A percentile compares a stretch with the other conserved stretches of the same genome.
Conservation (phyloP, 2,329 filamentous ascomycete species). For the Monosporascus ibericus region DNA sequence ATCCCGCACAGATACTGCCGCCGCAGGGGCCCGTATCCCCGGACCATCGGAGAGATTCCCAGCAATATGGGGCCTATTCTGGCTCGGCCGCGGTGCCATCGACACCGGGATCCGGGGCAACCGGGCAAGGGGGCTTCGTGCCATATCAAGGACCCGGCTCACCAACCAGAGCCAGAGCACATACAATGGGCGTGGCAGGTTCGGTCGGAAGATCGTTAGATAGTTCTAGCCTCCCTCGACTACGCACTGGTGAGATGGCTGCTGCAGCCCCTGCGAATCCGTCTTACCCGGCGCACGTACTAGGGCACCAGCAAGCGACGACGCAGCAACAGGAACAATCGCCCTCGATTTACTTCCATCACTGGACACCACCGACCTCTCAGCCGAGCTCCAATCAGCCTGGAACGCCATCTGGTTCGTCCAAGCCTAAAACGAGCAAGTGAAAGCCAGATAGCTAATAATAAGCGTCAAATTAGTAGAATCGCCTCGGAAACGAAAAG, state of each 20-base stretch:
- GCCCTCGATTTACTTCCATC: conserved; percentile 81
- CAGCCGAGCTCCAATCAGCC: conserved; percentile 60
- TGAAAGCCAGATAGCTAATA: conserved; percentile 37
- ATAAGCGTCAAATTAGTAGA: conserved; percentile 52
- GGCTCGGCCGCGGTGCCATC: conserved; percentile 34
- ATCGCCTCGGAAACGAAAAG: conserved; percentile 82
- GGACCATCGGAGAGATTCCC: conserved; percentile 49
- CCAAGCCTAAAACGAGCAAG: conserved; percentile 43
- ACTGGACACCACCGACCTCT: conserved; percentile 78
- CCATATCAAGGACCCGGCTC: conserved; percentile 39
- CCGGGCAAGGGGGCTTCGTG: conserved; percentile 33
- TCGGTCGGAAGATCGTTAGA: conserved; percentile 31
- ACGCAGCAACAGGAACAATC: conserved; percentile 57
- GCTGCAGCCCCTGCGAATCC: conserved; percentile 29
- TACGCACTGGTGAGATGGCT: conserved; percentile 40
- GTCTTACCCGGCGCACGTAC: conserved; percentile 37
- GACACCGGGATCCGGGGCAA: conserved; percentile 36
- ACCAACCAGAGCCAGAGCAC: conserved; percentile 43
- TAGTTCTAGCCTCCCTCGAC: conserved; percentile 34
- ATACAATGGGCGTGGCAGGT: conserved; percentile 38
- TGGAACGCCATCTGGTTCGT: conserved; percentile 70
- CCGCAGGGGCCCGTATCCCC: conserved; percentile 46
- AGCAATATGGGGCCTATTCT: conserved; percentile 36
- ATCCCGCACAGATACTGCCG: conserved; percentile 45
- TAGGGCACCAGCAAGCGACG: conserved; percentile 48